Conservation (phyloP, 2,329 filamentous ascomycete genomes). For the Arthrobotrys sinensis region DNA sequence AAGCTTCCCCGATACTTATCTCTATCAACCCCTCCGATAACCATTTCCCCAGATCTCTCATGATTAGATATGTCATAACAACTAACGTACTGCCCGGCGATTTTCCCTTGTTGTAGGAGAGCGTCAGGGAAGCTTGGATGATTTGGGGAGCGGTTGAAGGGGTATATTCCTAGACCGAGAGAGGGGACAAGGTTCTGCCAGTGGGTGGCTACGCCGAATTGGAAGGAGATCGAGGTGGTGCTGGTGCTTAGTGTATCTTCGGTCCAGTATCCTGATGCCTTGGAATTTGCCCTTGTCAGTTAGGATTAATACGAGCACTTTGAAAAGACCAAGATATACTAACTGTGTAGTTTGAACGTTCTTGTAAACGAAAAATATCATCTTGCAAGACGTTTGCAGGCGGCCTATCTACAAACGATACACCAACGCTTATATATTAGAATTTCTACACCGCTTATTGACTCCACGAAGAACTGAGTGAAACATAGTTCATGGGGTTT, state of each 20-base stretch:
- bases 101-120: conserved; percentile 32
- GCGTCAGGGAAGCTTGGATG: conserved; percentile 24
- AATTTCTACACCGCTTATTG: too few species aligned
- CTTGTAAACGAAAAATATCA: neutral
- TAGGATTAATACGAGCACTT: neutral
- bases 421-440: neutral
- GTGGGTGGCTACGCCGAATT: conserved; percentile 33
- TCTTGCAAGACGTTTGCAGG: neutral
- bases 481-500: too few species aligned
- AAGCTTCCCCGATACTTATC: conserved; percentile 35
- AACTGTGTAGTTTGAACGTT: neutral
- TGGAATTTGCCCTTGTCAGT: neutral
- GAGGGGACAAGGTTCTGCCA: conserved; percentile 27
- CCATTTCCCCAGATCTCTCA: conserved; percentile 12
- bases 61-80: conserved; percentile 34
- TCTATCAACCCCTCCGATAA: conserved; percentile 41
- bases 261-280: conserved; percentile 34
- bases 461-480: too few species aligned
- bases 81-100: conserved; percentile 28
- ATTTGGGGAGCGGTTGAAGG: neutral
- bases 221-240: conserved; percentile 1
- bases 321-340: neutral
- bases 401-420: conserved; percentile 2
- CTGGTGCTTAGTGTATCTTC: conserved; percentile 14
- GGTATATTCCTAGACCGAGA: conserved; percentile 31